phyloP scores from a whole-genome alignment of 306 rosid genomes.

The Begonia peltatifolia region DNA sequence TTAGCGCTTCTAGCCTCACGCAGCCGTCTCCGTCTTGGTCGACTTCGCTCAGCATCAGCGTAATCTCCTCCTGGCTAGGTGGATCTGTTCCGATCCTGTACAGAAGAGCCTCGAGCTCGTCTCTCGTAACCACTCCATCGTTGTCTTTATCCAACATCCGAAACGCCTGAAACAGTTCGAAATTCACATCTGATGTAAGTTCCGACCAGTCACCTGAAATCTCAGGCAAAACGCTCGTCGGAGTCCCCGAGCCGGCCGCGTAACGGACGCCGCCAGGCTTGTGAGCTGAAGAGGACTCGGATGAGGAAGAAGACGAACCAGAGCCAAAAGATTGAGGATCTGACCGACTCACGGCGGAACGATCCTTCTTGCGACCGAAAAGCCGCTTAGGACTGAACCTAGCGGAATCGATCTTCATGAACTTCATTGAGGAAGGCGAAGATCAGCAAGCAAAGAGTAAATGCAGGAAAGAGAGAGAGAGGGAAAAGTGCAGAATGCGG shows the following conservation, averaged over 20 bases:
- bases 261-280: slow-evolving; percentile 5
- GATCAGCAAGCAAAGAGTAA: neutral
- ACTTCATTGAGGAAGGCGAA: slow-evolving; percentile 29
- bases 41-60: slow-evolving; percentile 51
- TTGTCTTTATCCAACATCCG: slow-evolving; percentile 45
- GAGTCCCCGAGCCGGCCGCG: slow-evolving; percentile 26
- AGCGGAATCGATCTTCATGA: slow-evolving; percentile 30
- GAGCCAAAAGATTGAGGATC: slow-evolving; percentile 55
- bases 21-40: slow-evolving; percentile 30
- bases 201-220: slow-evolving; percentile 42
- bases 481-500: neutral
- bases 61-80: slow-evolving; percentile 35
- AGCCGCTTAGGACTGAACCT: slow-evolving; percentile 38
- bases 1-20: slow-evolving; percentile 34
- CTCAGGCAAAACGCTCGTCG: slow-evolving; percentile 48
- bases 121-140: slow-evolving; percentile 41
- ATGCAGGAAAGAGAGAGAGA: neutral
- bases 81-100: slow-evolving; percentile 32
- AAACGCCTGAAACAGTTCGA: slow-evolving; percentile 34
- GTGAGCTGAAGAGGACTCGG: slow-evolving; percentile 7
- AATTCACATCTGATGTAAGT: slow-evolving; percentile 15
- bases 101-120: slow-evolving; percentile 46
- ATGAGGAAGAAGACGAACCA: slow-evolving; percentile 20
- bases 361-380: slow-evolving; percentile 38
- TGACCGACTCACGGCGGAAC: slow-evolving; percentile 29